Conservation (phyloP, 805 yeast species). For the Clavispora santaluciae region DNA sequence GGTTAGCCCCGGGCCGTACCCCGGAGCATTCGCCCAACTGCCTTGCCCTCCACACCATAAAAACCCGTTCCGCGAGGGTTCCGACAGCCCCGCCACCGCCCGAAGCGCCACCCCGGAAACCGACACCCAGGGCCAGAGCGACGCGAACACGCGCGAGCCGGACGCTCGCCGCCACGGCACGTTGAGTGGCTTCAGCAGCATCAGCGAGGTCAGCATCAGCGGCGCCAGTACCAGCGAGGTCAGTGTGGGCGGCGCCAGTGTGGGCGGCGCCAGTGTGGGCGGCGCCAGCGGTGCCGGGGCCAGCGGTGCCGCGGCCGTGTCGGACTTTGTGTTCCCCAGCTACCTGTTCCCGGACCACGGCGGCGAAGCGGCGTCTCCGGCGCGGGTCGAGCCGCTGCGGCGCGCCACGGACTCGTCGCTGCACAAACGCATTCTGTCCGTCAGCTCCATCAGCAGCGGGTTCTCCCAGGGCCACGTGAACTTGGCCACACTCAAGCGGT, state of each 20-base stretch:
- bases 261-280: not conserved
- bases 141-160: too few species aligned
- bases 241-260: not conserved
- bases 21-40: too few species aligned
- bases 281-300: not conserved
- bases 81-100: too few species aligned
- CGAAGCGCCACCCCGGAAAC: too few species aligned
- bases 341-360: not conserved
- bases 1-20: too few species aligned
- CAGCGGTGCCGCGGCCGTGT: not conserved
- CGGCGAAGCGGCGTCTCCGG: slow-evolving; percentile 9
- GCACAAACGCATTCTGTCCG: slow-evolving; percentile 20
- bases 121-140: too few species aligned
- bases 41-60: too few species aligned
- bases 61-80: too few species aligned
- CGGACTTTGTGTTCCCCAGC: not conserved
- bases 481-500: slow-evolving; percentile 33
- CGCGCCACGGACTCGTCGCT: not conserved
- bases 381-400: slow-evolving; percentile 16
- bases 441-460: slow-evolving; percentile 33
- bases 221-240: not conserved
- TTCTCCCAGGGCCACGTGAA: slow-evolving; percentile 33
- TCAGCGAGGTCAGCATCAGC: not conserved
- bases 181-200: not conserved
- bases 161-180: not conserved